phyloP scores from a whole-genome alignment of 768 basidiomycete genomes.

The Dentipellis fragilis region DNA sequence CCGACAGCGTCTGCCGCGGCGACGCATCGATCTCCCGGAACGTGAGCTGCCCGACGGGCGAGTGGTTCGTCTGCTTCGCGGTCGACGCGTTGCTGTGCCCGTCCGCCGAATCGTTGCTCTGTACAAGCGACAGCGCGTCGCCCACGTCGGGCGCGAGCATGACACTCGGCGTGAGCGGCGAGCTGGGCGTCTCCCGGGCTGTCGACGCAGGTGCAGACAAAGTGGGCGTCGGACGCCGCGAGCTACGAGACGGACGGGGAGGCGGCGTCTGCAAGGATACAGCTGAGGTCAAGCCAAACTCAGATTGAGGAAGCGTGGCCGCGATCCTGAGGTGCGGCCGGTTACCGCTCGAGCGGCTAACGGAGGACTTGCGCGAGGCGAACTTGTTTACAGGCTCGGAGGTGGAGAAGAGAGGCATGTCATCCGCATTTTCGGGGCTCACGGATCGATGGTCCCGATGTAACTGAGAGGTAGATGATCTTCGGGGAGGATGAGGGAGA shows the following conservation, averaged over 20 bases:
- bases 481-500: neutral
- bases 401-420: slow-evolving; percentile 42
- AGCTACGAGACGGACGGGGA: slow-evolving; percentile 19
- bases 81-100: slow-evolving; percentile 23
- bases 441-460: too few relatives aligned
- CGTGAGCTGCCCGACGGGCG: slow-evolving; percentile 25
- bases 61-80: slow-evolving; percentile 11
- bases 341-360: slow-evolving; percentile 1
- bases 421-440: slow-evolving; percentile 1
- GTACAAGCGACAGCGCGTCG: neutral
- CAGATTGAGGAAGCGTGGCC: neutral
- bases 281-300: slow-evolving; percentile 8
- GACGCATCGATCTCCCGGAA: slow-evolving; percentile 38
- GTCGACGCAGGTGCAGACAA: slow-evolving; percentile 3
- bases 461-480: neutral
- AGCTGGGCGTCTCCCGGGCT: slow-evolving; percentile 8
- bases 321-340: neutral
- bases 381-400: slow-evolving; percentile 38
- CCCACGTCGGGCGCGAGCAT: slow-evolving; percentile 3
- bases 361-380: slow-evolving; percentile 11
- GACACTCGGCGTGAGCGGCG: slow-evolving; percentile 13
- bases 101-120: slow-evolving; percentile 8
- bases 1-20: slow-evolving; percentile 35
- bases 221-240: slow-evolving; percentile 9
- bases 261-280: slow-evolving; percentile 9